Percentiles rank a stretch among this genome's conserved stretches.
Evolutionary conservation across 2,329 filamentous ascomycete genomes (phyloP).

Genomic region (Coniella vitis): DNA sequence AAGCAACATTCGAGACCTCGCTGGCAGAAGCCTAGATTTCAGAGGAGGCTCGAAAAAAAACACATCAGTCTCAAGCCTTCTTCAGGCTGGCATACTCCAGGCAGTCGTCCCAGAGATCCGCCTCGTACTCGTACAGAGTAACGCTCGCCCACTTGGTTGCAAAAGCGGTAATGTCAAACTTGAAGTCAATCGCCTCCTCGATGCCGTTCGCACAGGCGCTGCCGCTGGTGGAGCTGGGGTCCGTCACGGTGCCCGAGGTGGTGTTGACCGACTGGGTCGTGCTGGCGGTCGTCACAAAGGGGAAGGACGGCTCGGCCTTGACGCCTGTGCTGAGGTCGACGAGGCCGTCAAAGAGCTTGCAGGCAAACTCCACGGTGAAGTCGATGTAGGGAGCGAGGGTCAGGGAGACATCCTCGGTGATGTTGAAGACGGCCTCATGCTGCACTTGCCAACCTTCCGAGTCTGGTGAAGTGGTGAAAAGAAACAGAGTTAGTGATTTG

Average conservation of each 20-base stretch:
- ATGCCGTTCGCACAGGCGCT: conserved; percentile 12
- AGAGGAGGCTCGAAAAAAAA: too few species aligned
- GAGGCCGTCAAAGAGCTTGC: conserved; percentile 11
- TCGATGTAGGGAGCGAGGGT: conserved; percentile 10
- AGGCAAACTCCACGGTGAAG: conserved; percentile 16
- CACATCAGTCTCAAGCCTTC: too few species aligned
- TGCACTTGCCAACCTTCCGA: conserved; percentile 9
- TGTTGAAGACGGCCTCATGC: conserved; percentile 3
- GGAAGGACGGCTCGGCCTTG: conserved; percentile 13
- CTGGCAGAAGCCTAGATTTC: too few species aligned
- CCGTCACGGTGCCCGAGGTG: conserved; percentile 3
- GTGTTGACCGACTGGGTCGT: conserved; percentile 11
- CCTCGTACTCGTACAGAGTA: conserved; percentile 11
- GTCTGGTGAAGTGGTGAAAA: background rate
- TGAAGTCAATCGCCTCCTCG: conserved; percentile 5
- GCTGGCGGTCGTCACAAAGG: conserved; percentile 11
- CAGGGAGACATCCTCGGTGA: conserved; percentile 8
- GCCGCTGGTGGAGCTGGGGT: conserved; percentile 11
- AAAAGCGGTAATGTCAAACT: conserved; percentile 10
- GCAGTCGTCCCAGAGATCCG: conserved; percentile 8
- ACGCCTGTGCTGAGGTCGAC: conserved; percentile 14
- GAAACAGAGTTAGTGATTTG: too few species aligned
- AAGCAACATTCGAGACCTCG: too few species aligned
- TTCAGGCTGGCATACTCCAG: background rate
- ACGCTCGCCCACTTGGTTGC: conserved; percentile 9